Base-by-base conservation (phyloP, 495 filamentous ascomycete genomes). In the Pyronema domesticum region DNA sequence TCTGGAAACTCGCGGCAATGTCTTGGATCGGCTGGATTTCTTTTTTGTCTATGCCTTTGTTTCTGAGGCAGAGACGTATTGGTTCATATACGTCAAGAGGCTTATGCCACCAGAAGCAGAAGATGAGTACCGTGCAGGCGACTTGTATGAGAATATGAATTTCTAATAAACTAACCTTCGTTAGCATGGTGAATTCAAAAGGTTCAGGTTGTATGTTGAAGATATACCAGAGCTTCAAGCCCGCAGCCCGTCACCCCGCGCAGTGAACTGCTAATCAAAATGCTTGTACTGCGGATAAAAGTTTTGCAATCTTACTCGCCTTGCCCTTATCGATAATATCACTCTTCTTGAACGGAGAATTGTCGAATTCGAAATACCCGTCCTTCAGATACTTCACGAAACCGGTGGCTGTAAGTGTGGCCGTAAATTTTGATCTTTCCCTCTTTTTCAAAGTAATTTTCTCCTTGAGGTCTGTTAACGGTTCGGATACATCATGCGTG, bases 61-160 rank as follows among this genome's bases (percentile, higher is more conserved):
- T 5, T 30, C 5, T 30, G 23, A 30, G 23, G 5, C 5, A 1
- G 5, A 30, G 23, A 30, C 5, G 5, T 2, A 42, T 42, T 1
- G 57, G 57, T 34, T 59, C 54, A 36, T 57, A 49, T 13, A 57
- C 57, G 44, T 57, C 55, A 0, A 59, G 37, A 11, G 57, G 57
- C 43, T 59, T 59, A 3, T 35, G 14, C 55, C 57, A 59, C 57
- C 57, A 59, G 23, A 51, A 42, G 0, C 1, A 13, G 18, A 53
- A 57, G 5, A 59, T 59, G 11, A 57, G 14, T 10, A 33, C 43
- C 14, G 57, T 54, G 14, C 57, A 46, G 0, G 48, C 55, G 1
- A 54, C 54, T 19, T 59, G 57, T 6, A 59, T 59, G 11, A 54
- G 39, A 1, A 59, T 54, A 35, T 59, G 54, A 1, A 59, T 47